phyloP scores from a whole-genome alignment of 1,139 yeast species.

The Candida albicans region DNA sequence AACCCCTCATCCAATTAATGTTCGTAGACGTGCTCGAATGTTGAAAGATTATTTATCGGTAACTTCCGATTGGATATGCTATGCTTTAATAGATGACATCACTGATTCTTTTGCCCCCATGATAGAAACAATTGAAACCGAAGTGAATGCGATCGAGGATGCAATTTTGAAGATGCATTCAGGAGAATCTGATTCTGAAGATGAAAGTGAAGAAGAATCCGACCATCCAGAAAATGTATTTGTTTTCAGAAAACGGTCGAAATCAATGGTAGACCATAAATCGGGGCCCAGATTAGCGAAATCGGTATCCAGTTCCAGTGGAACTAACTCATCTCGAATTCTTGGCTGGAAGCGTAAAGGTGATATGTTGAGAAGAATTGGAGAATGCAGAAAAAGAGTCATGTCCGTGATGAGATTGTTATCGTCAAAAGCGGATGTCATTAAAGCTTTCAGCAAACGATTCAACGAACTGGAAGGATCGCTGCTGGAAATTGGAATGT shows the following conservation, averaged over 20 bases:
- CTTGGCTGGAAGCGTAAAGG: conserved; percentile 88
- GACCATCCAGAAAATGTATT: conserved; percentile 26
- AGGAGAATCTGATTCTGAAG: conserved; percentile 50
- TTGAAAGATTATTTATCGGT: conserved; percentile 86
- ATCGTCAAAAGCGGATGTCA: conserved; percentile 94
- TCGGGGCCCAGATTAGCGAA: conserved; percentile 17
- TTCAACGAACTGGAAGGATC: conserved; percentile 75
- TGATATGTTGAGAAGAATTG: conserved; percentile 90
- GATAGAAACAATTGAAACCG: conserved; percentile 90
- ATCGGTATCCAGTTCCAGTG: conserved; percentile 24
- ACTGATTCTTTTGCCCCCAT: conserved; percentile 97
- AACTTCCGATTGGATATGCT: conserved; percentile 94
- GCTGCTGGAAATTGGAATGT: conserved; percentile 65
- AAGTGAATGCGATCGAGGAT: conserved; percentile 89
- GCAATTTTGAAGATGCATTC: conserved; percentile 85
- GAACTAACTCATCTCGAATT: conserved; percentile 52
- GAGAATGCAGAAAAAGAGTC: conserved; percentile 91
- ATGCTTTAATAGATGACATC: conserved; percentile 93
- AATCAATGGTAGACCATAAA: conserved; percentile 39
- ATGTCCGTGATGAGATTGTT: conserved; percentile 84
- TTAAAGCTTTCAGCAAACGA: conserved; percentile 88
- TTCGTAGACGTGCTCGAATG: conserved; percentile 86
- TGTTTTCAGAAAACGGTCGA: conserved; percentile 38
- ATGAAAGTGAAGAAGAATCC: conserved; percentile 37
- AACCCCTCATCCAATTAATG: conserved; percentile 95